Percentiles rank a stretch among this genome's conserved stretches.
Evolutionary conservation across 805 yeast species (phyloP).

Genomic region (Torulaspora microellipsoides): DNA sequence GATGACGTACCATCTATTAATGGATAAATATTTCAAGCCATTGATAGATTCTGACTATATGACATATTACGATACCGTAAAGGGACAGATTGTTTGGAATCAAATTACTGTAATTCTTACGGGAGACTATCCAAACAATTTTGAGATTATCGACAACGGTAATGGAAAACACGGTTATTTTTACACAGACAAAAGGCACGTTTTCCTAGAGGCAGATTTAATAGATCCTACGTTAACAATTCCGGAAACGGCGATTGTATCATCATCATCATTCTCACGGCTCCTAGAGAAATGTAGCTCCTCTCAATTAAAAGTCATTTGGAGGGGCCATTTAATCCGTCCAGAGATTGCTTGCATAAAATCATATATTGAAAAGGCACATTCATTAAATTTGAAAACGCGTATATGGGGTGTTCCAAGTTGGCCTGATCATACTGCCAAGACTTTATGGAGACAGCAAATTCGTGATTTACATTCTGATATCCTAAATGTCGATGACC

Average conservation of each 20-base stretch:
- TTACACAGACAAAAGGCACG: conserved; percentile 29
- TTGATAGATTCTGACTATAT: conserved; percentile 48
- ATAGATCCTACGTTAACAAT: conserved; percentile 16
- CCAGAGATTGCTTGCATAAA: conserved; percentile 19
- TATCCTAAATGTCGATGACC: conserved; percentile 59
- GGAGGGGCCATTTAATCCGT: conserved; percentile 11
- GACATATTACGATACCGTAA: conserved; percentile 42
- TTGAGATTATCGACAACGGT: conserved; percentile 11
- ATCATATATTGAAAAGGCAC: conserved; percentile 40
- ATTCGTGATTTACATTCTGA: conserved; percentile 45
- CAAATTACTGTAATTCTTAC: conserved; percentile 63
- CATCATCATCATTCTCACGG: conserved; percentile 41
- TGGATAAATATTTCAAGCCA: conserved; percentile 40
- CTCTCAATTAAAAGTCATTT: conserved; percentile 4
- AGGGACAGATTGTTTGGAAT: conserved; percentile 38
- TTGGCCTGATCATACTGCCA: conserved; percentile 52
- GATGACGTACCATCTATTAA: conserved; percentile 43
- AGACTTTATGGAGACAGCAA: conserved; percentile 47
- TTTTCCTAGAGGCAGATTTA: conserved; percentile 43
- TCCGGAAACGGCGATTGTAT: conserved; percentile 27
- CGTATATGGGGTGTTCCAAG: conserved; percentile 69
- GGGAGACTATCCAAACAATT: conserved; percentile 51
- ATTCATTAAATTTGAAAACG: conserved; percentile 46
- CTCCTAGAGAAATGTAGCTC: conserved; percentile 19
- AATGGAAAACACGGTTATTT: conserved; percentile 16